phyloP scores from a whole-genome alignment of 805 yeast species.

The Candida patagonica region DNA sequence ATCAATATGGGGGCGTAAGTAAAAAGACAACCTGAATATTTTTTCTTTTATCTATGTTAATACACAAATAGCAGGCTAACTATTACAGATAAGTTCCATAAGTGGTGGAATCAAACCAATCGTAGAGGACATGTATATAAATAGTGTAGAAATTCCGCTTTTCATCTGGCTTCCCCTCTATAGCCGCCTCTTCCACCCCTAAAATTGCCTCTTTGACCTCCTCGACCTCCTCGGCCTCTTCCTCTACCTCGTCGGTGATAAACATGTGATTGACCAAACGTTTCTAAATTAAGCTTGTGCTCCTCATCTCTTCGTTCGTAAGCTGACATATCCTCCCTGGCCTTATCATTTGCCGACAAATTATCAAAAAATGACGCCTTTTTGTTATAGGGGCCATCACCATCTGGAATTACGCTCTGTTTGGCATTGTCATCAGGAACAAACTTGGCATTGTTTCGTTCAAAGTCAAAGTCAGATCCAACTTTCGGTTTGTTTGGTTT shows the following conservation, averaged over 20 bases:
- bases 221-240: constrained; percentile 46
- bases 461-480: constrained; percentile 63
- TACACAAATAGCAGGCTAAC: not conserved
- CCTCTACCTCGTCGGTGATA: constrained; percentile 37
- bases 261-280: constrained; percentile 67
- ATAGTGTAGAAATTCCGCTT: not conserved
- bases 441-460: constrained; percentile 63
- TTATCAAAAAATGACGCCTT: constrained; percentile 82
- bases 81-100: constrained; percentile 4
- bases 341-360: constrained; percentile 53
- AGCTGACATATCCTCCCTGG: constrained; percentile 31
- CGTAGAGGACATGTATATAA: constrained; percentile 2
- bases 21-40: not conserved
- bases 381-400: constrained; percentile 49
- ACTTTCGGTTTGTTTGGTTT: constrained; percentile 3
- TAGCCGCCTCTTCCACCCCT: constrained; percentile 28
- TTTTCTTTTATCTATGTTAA: not conserved
- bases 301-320: constrained; percentile 63
- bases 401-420: constrained; percentile 25
- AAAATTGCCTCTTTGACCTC: constrained; percentile 29
- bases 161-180: constrained; percentile 9
- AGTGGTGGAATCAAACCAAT: constrained; percentile 12
- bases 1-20: constrained; percentile 15
- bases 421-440: constrained; percentile 35
- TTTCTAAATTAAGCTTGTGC: constrained; percentile 63